Percentiles rank a stretch among this genome's conserved stretches.
These are phyloP conservation scores for Evansstolkia leycettana DNA, from an alignment of 495 filamentous ascomycete genomes.

Conservation along the genomic window DNA sequence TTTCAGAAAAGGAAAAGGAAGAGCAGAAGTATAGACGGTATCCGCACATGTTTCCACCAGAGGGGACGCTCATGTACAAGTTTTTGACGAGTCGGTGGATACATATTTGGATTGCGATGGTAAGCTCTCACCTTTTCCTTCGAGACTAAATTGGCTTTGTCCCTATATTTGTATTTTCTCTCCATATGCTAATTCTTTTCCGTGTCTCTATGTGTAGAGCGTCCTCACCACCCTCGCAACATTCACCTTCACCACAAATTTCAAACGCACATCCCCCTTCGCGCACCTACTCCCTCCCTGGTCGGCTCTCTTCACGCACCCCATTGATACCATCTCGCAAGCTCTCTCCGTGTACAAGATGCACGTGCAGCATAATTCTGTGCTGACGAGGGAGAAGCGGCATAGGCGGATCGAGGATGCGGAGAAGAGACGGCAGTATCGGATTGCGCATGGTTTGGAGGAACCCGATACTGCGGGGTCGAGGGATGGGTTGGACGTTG, in stretches of 20 bases:
- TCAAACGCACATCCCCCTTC: conserved; percentile 58
- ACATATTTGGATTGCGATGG: conserved; percentile 69
- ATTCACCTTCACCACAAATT: conserved; percentile 57
- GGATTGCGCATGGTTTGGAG: conserved; percentile 70
- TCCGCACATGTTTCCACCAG: conserved; percentile 68
- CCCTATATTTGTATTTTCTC: not conserved
- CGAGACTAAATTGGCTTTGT: no score
- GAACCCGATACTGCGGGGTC: conserved; percentile 16
- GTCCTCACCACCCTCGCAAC: conserved; percentile 54
- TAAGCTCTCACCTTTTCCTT: conserved; percentile 22
- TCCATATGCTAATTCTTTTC: not conserved
- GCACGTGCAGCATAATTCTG: conserved; percentile 51
- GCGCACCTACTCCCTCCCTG: conserved; percentile 55
- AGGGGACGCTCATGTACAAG: conserved; percentile 61
- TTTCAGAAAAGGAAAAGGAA: conserved; percentile 44
- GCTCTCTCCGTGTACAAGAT: conserved; percentile 56
- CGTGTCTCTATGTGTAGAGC: conserved; percentile 23
- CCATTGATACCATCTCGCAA: conserved; percentile 43
- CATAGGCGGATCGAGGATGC: conserved; percentile 61
- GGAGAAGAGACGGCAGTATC: conserved; percentile 63
- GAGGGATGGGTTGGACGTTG: conserved; percentile 7
- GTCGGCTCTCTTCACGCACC: conserved; percentile 47
- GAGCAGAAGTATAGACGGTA: conserved; percentile 56
- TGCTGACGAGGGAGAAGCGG: conserved; percentile 52
- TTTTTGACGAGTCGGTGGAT: conserved; percentile 61